Evolutionary conservation across 2,329 filamentous ascomycete species (phyloP), one percentile per base, ranked within the genome.

Genomic region (Aspergillus puulaauensis): DNA sequence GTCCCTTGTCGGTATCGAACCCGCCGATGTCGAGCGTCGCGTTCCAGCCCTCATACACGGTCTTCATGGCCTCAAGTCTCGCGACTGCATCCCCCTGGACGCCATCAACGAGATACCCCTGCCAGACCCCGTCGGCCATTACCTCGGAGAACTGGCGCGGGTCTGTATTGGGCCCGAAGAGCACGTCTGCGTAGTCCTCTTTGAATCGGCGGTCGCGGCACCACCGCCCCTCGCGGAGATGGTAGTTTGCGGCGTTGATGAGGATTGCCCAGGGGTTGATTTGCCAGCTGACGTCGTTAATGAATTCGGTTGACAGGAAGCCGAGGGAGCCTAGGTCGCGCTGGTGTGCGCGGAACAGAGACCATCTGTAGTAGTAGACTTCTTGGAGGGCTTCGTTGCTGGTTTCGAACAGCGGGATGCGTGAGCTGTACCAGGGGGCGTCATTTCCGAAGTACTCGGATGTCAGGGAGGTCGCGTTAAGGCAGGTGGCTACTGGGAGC

Each of bases 341-440:
- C 62, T 79, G 77, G 57, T 79, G 77, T 0, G 76, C 70, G 3
- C 77, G 72, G 65, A 77, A 79, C 24, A 79, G 69, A 24, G 70
- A 72, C 77, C 76, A 79, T 33, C 77, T 75, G 59, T 79, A 79
- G 64, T 79, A 79, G 64, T 78, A 79, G 9, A 79, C 77, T 17
- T 78, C 73, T 17, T 63, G 59, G n/a, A 66, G 57, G 1, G 61
- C 57, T 9, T 53, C 39, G 4, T 33, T 43, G 24, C 57, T 59
- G 17, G 62, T 52, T 33, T 63, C 61, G 11, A 66, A 64, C 1
- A 66, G 19, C 1, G 64, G 64, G 2, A 66, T 66, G 4, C 64
- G 60, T 21, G 59, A 46, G 2, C 33, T 40, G 40, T 66, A 66
- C 64, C 64, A 66, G 7, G 62, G 45, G 0, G 59, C 57, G 27